phyloP scores from a whole-genome alignment of 805 yeast species.

The Lipomyces chichibuensis region DNA sequence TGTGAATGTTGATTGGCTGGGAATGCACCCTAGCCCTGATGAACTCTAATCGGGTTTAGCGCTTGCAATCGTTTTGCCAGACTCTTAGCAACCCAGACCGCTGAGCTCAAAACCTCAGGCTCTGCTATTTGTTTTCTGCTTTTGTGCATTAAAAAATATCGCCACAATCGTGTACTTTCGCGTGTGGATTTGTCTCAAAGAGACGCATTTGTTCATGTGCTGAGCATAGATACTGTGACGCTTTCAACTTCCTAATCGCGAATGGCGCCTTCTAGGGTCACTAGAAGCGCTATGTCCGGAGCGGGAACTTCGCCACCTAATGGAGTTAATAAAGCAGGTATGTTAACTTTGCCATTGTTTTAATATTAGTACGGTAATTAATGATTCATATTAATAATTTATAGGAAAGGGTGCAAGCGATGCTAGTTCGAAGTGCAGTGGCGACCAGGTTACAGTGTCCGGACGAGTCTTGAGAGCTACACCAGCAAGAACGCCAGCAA shows the following conservation, averaged over 20 bases:
- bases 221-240: background rate
- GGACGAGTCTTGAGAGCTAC: background rate
- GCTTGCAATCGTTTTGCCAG: background rate
- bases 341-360: background rate
- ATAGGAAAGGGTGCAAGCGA: background rate
- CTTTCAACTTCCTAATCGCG: constrained; percentile 6
- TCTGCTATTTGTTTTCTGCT: background rate
- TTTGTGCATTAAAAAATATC: constrained; percentile 7
- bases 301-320: background rate
- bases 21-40: background rate
- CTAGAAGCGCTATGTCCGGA: constrained; percentile 15
- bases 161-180: constrained; percentile 11
- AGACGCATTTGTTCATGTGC: constrained; percentile 21
- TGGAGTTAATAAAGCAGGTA: background rate
- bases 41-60: background rate
- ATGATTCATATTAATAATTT: background rate
- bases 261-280: constrained; percentile 28
- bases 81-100: background rate
- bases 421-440: background rate
- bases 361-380: background rate
- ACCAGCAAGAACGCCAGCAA: background rate
- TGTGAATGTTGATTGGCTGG: background rate
- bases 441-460: background rate
- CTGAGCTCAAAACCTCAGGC: background rate
- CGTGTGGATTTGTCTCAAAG: background rate